A percentile compares a stretch with the other conserved stretches of the same genome.
Conservation (phyloP, 257 asterid species). For the Capsicum baccatum region DNA sequence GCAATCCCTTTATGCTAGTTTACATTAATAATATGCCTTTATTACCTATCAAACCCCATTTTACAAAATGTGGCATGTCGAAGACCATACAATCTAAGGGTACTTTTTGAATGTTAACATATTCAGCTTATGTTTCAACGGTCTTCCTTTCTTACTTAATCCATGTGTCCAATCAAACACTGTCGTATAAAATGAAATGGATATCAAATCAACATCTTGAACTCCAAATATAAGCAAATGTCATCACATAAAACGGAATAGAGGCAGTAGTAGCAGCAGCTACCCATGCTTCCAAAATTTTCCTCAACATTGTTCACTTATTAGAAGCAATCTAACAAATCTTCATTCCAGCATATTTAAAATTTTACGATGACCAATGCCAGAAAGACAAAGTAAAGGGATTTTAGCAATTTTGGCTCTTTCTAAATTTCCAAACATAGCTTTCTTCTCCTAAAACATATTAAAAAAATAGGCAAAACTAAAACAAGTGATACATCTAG, state of each 20-base stretch:
- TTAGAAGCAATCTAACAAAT: neutral
- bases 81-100: neutral
- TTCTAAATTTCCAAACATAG: neutral
- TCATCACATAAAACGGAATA: neutral
- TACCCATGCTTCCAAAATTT: neutral
- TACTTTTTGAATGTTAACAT: neutral
- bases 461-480: neutral
- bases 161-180: neutral
- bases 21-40: neutral
- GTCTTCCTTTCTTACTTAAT: neutral
- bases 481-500: neutral
- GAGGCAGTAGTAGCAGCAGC: neutral
- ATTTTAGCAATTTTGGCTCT: neutral
- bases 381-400: neutral
- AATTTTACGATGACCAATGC: neutral
- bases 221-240: neutral
- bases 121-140: neutral
- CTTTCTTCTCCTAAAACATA: neutral
- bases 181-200: neutral
- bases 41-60: neutral
- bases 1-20: neutral
- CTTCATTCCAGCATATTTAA: neutral
- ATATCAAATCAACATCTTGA: neutral
- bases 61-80: neutral
- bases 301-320: constrained; percentile 6